Evolutionary conservation across 768 basidiomycete genomes (phyloP), one percentile per base, ranked within the genome.

Genomic region (Grammothele lineata): DNA sequence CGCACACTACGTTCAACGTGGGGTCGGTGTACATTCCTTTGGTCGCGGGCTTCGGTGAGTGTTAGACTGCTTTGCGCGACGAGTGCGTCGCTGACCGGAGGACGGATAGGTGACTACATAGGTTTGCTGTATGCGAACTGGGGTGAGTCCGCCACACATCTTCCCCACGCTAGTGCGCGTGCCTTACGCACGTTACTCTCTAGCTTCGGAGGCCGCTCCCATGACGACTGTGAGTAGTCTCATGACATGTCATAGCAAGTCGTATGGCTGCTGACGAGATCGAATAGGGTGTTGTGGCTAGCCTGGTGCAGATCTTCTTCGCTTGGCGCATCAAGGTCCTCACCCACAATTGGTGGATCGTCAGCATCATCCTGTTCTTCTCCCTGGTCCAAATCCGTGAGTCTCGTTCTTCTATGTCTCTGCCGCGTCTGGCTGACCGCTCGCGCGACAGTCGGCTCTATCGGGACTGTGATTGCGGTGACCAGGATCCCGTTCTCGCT

Each of bases 401-500:
- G 40, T 42, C 25, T 25, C 25, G 19, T 21, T 22, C 10, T 23
- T 9, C 19, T 18, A 23, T 47, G 25, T 14, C 8, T 14, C 7
- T 7, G 27, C n/a, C 8, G 21, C 7, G 27, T 30, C n/a, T 37
- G 17, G 9, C 36, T n/a, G 7, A 8, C n/a, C n/a, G 21, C 36
- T 7, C 21, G n/a, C 7, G 24, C 9, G 4, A 7, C 46, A 67
- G 66, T 61, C 10, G 57, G 40, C 32, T 62, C 59, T 12, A 40
- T 61, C 11, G 62, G 52, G 9, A 45, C 62, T 12, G 50, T 57
- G 11, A 56, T 60, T 24, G 60, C 57, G n/a, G 49, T 53, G 15
- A 24, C 37, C 15, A 39, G 40, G 19, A 44, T 54, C 10, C 50
- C 57, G 12, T 36, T 60, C n/a, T 63, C 59, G 24, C 32, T 50